Evolutionary conservation across 2,329 filamentous ascomycete genomes (phyloP).

Genomic region (Paraphaeosphaeria sporulosa): DNA sequence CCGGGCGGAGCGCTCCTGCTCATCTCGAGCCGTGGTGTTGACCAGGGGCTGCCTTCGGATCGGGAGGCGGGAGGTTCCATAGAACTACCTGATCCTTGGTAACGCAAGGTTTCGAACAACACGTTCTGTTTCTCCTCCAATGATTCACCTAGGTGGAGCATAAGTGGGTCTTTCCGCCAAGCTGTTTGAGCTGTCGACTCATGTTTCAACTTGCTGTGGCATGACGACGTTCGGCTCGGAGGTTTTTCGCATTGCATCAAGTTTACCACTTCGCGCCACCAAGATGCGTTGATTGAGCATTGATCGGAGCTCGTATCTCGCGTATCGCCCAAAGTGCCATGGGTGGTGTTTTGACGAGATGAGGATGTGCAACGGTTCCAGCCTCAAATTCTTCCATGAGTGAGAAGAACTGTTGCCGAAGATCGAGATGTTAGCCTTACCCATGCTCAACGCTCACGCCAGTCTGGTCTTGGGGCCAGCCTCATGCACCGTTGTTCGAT

Average conservation of each 20-base stretch:
- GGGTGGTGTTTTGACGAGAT: background rate
- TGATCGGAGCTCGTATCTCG: background rate
- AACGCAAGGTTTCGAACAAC: background rate
- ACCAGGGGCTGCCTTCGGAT: background rate
- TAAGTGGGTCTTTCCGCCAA: conserved; percentile 7
- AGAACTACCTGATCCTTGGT: conserved; percentile 8
- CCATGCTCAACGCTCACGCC: background rate
- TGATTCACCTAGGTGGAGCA: background rate
- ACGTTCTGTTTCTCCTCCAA: conserved; percentile 11
- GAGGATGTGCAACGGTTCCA: conserved; percentile 7
- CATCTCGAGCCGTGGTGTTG: conserved; percentile 6
- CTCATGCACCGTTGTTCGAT: background rate
- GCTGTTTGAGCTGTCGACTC: conserved; percentile 2
- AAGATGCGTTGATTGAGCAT: background rate
- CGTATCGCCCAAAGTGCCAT: conserved; percentile 1
- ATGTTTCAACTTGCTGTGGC: conserved; percentile 2
- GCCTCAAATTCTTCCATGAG: conserved; percentile 4
- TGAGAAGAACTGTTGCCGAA: background rate
- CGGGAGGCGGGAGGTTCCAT: conserved; percentile 4
- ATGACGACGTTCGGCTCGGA: conserved; percentile 1
- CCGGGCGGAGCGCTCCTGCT: conserved; percentile 8
- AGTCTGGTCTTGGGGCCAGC: background rate
- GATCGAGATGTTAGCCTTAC: background rate
- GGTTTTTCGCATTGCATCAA: conserved; percentile 1
- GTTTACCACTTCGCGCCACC: background rate